phyloP scores from a whole-genome alignment of 108 stramenopile genomes.

The Fragilariopsis cylindrus region DNA sequence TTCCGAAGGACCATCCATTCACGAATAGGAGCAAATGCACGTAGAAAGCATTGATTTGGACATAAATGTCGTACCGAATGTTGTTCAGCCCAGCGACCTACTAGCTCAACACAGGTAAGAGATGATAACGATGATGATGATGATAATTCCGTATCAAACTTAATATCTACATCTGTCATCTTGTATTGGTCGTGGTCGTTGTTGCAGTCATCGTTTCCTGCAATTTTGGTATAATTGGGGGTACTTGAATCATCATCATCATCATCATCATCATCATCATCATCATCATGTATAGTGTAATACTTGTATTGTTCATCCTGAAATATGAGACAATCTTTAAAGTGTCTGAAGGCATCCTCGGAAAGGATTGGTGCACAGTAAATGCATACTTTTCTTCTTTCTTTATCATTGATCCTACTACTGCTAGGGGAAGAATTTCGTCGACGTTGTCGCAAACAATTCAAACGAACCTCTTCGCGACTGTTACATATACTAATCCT shows the following conservation, averaged over 20 bases:
- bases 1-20: slow-evolving; percentile 43
- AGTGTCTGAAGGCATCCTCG: slow-evolving; percentile 6
- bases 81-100: slow-evolving; percentile 9
- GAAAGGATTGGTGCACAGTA: neutral
- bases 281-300: neutral
- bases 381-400: neutral
- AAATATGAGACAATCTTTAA: slow-evolving; percentile 14
- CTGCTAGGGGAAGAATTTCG: neutral
- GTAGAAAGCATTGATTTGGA: slow-evolving; percentile 39
- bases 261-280: neutral
- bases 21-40: slow-evolving; percentile 43
- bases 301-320: neutral
- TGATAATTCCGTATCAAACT: neutral
- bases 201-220: neutral
- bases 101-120: slow-evolving; percentile 1
- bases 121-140: neutral
- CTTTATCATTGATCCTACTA: neutral
- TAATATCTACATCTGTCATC: neutral
- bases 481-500: no score
- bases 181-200: neutral
- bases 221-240: neutral
- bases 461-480: neutral
- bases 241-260: no score
- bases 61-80: slow-evolving; percentile 38
- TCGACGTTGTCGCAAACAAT: neutral